These are phyloP conservation scores for Suillus subalutaceus DNA, from an alignment of 768 basidiomycete species.

Conservation along the genomic window DNA sequence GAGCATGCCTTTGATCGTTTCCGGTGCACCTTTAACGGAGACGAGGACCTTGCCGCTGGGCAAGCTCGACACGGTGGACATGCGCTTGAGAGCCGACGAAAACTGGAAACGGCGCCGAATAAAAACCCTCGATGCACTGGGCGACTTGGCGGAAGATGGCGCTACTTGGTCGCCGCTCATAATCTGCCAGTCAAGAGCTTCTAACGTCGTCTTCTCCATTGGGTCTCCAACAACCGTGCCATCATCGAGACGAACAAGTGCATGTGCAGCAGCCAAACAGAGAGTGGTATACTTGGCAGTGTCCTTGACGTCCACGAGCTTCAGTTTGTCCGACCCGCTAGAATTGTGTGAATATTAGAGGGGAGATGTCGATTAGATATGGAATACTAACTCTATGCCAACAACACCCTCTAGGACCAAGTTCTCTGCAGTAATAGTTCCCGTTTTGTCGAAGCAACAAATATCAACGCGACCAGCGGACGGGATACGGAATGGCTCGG, in stretches of 20 bases:
- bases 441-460: constrained; percentile 99
- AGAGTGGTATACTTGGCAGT: constrained; percentile 77
- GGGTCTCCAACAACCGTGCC: constrained; percentile 95
- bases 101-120: constrained; percentile 97
- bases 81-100: constrained; percentile 95
- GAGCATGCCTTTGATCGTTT: constrained; percentile 93
- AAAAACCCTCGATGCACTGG: constrained; percentile 61
- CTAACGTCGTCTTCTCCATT: constrained; percentile 97
- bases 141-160: constrained; percentile 51
- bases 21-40: constrained; percentile 95
- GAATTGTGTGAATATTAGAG: constrained; percentile 8
- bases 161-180: constrained; percentile 73
- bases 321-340: constrained; percentile 62
- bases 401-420: constrained; percentile 92
- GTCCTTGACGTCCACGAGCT: constrained; percentile 79
- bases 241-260: constrained; percentile 91
- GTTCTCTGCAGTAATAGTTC: constrained; percentile 96
- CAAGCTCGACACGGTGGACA: constrained; percentile 85
- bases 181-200: constrained; percentile 88
- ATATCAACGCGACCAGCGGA: constrained; percentile 95
- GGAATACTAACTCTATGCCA: constrained; percentile 78
- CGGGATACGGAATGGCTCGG: constrained; percentile 98
- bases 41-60: constrained; percentile 63
- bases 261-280: constrained; percentile 93
- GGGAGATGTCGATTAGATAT: neutral